Evolutionary conservation across 75 land plant genomes (phyloP).

Genomic region (Cupressus sempervirens): DNA sequence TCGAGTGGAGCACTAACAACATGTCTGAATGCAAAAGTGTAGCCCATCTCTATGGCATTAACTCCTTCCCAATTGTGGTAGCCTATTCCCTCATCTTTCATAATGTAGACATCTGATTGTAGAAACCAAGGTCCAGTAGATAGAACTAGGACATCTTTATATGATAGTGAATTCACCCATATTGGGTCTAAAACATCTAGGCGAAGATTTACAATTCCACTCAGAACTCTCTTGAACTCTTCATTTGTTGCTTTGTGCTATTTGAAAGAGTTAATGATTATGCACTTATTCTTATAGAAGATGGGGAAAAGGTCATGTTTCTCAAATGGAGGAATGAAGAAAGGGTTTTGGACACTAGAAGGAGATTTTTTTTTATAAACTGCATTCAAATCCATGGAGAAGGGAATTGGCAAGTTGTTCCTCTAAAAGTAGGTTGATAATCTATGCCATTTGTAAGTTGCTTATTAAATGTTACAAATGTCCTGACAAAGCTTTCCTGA

Average conservation of each 20-base stretch:
- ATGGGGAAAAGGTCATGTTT: no score
- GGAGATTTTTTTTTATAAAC: no score
- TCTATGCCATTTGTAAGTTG: no score
- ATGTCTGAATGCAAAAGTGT: constrained; percentile 6
- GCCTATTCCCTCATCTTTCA: constrained; percentile 23
- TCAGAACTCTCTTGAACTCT: constrained; percentile 11
- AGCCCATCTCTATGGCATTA: constrained; percentile 24
- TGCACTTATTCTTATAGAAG: no score
- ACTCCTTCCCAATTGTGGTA: constrained; percentile 27
- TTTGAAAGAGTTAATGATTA: no score
- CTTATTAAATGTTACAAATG: no score
- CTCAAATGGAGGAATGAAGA: no score
- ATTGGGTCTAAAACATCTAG: constrained; percentile 16
- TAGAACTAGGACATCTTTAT: constrained; percentile 14
- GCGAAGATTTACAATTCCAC: constrained; percentile 4
- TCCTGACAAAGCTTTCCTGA: no score
- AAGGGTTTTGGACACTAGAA: no score
- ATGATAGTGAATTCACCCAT: constrained; percentile 12
- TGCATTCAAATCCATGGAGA: no score
- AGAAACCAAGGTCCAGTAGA: constrained; percentile 44
- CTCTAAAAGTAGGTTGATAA: no score
- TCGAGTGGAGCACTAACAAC: constrained; percentile 1
- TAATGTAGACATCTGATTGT: constrained; percentile 23
- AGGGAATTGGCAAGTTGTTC: no score
- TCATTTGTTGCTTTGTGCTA: constrained; percentile 18